Evolutionary conservation across 176 grass and related monocot genomes (phyloP), one percentile per base, ranked within the genome.

Genomic region (Raddia distichophylla): DNA sequence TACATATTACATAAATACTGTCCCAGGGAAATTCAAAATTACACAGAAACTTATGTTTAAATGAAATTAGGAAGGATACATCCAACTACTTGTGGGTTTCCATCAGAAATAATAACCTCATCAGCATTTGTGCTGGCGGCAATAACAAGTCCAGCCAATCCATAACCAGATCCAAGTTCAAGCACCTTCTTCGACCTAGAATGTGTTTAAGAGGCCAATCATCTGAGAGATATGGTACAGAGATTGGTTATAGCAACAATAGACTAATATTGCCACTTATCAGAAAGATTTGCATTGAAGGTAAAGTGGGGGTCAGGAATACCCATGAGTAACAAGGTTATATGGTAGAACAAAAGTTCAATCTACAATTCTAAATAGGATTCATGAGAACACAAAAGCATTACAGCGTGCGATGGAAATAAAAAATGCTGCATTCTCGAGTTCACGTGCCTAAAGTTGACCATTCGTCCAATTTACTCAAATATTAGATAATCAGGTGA

Each of bases 81-180:
- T 71, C 58, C 82, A 74, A 91, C 89, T 90, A 99, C 96, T 93
- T 99, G 79, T 63, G 93, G 93, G 66, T 99, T 99, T 57, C 93
- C 96, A 86, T 99, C 93, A 84, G 93, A 99, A 90, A 99, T 93
- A 74, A 93, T 75, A 64, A 95, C 82, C 83, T 91, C 87, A 0
- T 46, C 62, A 86, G 96, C 96, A 91, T 89, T 60, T 86, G 93
- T 86, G 75, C 88, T 79, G 82, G 82, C 88, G 45, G 90, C 96
- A 91, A 95, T 88, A 69, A 80, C 81, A 81, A 99, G 88, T 70
- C 87, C 96, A 69, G 89, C 91, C 71, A 99, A 88, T 69, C 93
- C 96, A 59, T 90, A 99, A 71, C 93, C 93, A 77, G 96, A 88
- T 87, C 96, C 93, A 90, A 95, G 90, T 79, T 99, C 96, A 86